These are phyloP conservation scores for Sphenostylis stenocarpa DNA, from an alignment of 306 rosid species.

Conservation along the genomic window DNA sequence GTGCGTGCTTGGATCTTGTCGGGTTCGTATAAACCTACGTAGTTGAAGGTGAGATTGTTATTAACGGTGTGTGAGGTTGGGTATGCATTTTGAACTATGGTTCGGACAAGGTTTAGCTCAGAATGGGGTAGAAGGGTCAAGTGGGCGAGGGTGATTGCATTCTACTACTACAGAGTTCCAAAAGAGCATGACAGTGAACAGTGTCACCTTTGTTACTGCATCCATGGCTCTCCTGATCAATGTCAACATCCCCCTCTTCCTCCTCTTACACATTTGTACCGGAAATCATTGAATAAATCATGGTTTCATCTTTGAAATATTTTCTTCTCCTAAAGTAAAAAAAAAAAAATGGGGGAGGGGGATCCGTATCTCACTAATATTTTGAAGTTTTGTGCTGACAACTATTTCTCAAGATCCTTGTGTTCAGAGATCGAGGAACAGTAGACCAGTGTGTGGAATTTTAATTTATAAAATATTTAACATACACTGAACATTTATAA, in stretches of 20 bases:
- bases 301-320: too few species aligned
- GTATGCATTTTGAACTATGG: conserved; percentile 30
- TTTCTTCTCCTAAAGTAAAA: too few species aligned
- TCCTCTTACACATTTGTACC: background rate
- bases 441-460: too few species aligned
- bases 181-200: background rate
- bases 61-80: background rate
- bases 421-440: too few species aligned
- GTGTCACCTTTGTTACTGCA: background rate
- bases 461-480: too few species aligned
- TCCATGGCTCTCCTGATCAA: background rate
- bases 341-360: too few species aligned
- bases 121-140: conserved; percentile 48
- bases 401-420: too few species aligned
- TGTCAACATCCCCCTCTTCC: background rate
- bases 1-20: too few species aligned
- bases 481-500: too few species aligned
- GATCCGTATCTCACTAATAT: too few species aligned
- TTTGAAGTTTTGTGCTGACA: too few species aligned
- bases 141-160: conserved; percentile 39
- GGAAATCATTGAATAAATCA: too few species aligned
- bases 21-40: conserved; percentile 62
- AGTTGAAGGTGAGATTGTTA: conserved; percentile 43
- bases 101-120: conserved; percentile 32
- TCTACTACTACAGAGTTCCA: conserved; percentile 3